A percentile compares a stretch with the other conserved stretches of the same genome.
These are phyloP conservation scores for Fusarium torreyae DNA, from an alignment of 2,329 filamentous ascomycete genomes.

Conservation along the genomic window DNA sequence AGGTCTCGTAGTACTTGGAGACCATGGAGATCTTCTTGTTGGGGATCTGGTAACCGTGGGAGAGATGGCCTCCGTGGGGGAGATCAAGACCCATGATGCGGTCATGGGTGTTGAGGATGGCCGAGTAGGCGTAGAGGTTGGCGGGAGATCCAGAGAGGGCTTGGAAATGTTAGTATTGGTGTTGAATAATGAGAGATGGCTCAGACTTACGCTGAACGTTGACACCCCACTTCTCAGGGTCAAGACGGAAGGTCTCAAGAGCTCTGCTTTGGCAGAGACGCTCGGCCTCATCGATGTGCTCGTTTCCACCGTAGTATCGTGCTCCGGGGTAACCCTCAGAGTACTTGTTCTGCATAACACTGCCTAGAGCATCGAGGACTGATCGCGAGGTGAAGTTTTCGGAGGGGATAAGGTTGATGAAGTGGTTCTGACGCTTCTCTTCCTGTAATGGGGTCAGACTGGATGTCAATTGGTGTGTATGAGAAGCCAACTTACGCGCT, in stretches of 20 bases:
- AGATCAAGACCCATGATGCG: conserved; percentile 96
- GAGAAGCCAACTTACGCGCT: conserved; percentile 73
- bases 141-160: conserved; percentile 80
- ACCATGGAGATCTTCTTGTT: conserved; percentile 93
- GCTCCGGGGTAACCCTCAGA: conserved; percentile 97
- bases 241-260: conserved; percentile 85
- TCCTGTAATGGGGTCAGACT: conserved; percentile 68
- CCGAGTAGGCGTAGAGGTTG: conserved; percentile 93
- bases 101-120: conserved; percentile 90
- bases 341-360: conserved; percentile 98
- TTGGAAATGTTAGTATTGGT: conserved; percentile 52
- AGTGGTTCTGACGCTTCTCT: conserved; percentile 94
- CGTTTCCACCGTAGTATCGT: conserved; percentile 94
- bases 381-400: conserved; percentile 94
- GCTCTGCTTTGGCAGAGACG: conserved; percentile 88
- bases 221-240: conserved; percentile 90
- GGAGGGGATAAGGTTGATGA: conserved; percentile 94
- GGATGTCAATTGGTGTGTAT: not conserved
- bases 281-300: conserved; percentile 92
- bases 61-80: conserved; percentile 93
- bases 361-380: conserved; percentile 88
- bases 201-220: conserved; percentile 84
- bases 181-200: not conserved
- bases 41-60: conserved; percentile 95
- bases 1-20: conserved; percentile 97